These are phyloP conservation scores for Pleurotus salmoneostramineus DNA, from an alignment of 768 basidiomycete species.

Conservation along the genomic window DNA sequence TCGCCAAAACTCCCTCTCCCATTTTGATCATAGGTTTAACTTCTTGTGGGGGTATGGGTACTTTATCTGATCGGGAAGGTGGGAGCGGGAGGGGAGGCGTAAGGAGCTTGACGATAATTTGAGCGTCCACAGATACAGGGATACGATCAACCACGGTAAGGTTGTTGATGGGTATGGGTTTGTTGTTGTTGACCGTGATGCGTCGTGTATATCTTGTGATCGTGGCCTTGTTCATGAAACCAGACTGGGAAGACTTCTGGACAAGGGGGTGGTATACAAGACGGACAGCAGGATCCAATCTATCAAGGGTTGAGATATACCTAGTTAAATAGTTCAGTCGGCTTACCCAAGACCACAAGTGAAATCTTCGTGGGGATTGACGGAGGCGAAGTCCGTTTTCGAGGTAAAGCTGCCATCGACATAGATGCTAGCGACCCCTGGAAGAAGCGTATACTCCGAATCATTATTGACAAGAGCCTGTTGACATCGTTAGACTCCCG, in stretches of 20 bases:
- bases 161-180: slow-evolving; percentile 8
- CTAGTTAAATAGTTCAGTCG: not conserved
- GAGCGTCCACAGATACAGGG: slow-evolving; percentile 8
- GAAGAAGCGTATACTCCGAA: slow-evolving; percentile 32
- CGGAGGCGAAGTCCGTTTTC: slow-evolving; percentile 25
- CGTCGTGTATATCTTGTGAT: slow-evolving; percentile 10
- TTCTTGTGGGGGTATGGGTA: too few relatives aligned
- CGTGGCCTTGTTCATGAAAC: slow-evolving; percentile 1
- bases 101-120: slow-evolving; percentile 1
- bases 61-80: not conserved
- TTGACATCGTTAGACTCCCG: not conserved
- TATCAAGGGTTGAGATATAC: slow-evolving; percentile 10
- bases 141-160: slow-evolving; percentile 13
- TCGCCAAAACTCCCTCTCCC: not conserved
- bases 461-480: slow-evolving; percentile 22
- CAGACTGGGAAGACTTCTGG: slow-evolving; percentile 9
- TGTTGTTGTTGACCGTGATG: slow-evolving; percentile 14
- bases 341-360: slow-evolving; percentile 35
- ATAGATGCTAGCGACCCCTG: slow-evolving; percentile 31
- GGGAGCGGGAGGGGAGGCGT: not conserved
- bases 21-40: not conserved
- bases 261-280: slow-evolving; percentile 32
- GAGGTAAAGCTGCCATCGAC: slow-evolving; percentile 40
- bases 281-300: slow-evolving; percentile 34
- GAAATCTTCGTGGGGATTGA: slow-evolving; percentile 35